Evolutionary conservation across 2,329 filamentous ascomycete species (phyloP).

Genomic region (Fusarium buharicum): DNA sequence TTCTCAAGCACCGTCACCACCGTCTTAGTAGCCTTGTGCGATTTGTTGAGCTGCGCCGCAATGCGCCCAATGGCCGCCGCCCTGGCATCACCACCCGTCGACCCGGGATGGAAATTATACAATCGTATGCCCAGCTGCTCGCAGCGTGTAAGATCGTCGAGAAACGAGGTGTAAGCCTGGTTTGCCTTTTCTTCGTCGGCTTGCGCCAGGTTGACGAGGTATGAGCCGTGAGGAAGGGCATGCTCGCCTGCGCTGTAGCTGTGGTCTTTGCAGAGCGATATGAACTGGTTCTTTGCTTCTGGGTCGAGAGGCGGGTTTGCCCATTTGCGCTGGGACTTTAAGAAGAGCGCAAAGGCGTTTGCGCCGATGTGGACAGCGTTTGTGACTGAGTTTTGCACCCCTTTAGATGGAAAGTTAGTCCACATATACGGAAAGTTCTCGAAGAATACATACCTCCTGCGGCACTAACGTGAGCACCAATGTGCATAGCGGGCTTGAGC

Average conservation of each 20-base stretch:
- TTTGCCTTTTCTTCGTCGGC: conserved; percentile 80
- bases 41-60: conserved; percentile 81
- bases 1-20: conserved; percentile 93
- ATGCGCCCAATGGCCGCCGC: conserved; percentile 80
- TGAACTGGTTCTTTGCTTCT: conserved; percentile 76
- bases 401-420: conserved; percentile 54
- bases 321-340: conserved; percentile 98
- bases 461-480: conserved; percentile 91
- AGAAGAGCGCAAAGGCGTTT: conserved; percentile 93
- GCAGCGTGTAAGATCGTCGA: conserved; percentile 89
- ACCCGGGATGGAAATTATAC: conserved; percentile 99
- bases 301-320: conserved; percentile 78
- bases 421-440: conserved; percentile 5
- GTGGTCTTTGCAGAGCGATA: conserved; percentile 72
- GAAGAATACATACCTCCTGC: conserved; percentile 74
- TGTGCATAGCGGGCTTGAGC: conserved; percentile 77
- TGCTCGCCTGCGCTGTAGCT: conserved; percentile 76
- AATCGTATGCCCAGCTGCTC: conserved; percentile 85
- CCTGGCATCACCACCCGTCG: conserved; percentile 74
- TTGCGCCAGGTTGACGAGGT: conserved; percentile 95
- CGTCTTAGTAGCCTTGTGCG: conserved; percentile 77
- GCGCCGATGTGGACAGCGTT: conserved; percentile 85
- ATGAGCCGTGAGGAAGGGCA: conserved; percentile 92
- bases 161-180: conserved; percentile 85
- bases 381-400: conserved; percentile 86